Evolutionary conservation across 2,329 filamentous ascomycete genomes (phyloP), one percentile per base, ranked within the genome.

Genomic region (Lasiodiplodia hormozganensis): DNA sequence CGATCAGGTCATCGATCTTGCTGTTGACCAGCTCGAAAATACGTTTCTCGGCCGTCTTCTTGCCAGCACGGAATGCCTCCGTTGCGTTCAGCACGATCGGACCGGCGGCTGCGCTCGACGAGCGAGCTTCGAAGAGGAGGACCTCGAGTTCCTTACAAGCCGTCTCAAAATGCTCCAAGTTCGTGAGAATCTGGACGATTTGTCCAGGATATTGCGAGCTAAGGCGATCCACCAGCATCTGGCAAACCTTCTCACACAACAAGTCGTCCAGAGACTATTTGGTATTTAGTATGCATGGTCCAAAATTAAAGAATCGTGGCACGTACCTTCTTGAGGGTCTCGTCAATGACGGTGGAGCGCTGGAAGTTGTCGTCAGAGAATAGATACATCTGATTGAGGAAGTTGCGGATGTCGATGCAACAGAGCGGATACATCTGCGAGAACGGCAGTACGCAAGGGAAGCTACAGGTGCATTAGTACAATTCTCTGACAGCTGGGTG

Each of bases 391-490:
- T 98, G 94, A 78, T 97, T 97, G 69, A 98, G 84, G 79, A 99
- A 98, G 79, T 97, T 97, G 51, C 95, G 89, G 74, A 99, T 97
- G 76, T 98, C 94, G 77, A 98, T 98, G 83, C 96, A 99, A 81
- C 96, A 97, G 38, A 98, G 86, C 1, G 96, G 95, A 77, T 99
- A 99, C 96, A 99, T 99, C 75, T 98, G 94, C 14, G 94, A 97
- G 79, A 99, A 99, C 0, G 96, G 96, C 1, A 99, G 84, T n/a
- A 97, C 93, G 73, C 92, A 96, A 5, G 96, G 96, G 77, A 97
- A 97, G 14, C 92, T 94, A 70, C 8, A 49, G 51, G n/a, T 69
- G 53, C 23, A 47, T 25, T 1, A 38, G 31, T 3, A 2, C 56
- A 75, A 31, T 71, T 70, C 38, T 43, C 31, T 21, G 16, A 52